Conservation (phyloP, 257 asterid genomes). For the Nicotiana otophora region DNA sequence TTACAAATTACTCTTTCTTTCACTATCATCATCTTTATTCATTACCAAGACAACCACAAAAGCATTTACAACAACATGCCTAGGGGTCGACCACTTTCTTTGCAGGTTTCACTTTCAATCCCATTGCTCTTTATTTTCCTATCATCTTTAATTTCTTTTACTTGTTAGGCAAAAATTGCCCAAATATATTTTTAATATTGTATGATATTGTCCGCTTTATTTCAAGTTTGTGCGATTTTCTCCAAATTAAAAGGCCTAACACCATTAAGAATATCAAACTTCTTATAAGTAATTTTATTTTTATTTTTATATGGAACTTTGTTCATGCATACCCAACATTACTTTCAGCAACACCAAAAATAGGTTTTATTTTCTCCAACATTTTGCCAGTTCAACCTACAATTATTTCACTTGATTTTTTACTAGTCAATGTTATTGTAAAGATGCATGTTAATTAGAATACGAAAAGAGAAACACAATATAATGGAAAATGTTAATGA, state of each 20-base stretch:
- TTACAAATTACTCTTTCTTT: conserved; percentile 22
- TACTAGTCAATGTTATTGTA: neutral
- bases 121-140: neutral
- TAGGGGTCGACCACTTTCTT: conserved; percentile 70
- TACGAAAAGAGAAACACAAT: neutral
- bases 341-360: neutral
- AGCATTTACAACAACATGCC: conserved; percentile 36
- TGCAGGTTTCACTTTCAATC: conserved; percentile 48
- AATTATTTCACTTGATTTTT: neutral
- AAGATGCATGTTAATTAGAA: neutral
- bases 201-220: too few species aligned
- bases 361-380: neutral
- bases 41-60: conserved; percentile 8
- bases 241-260: too few species aligned
- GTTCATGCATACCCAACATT: neutral
- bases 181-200: too few species aligned
- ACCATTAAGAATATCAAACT: too few species aligned
- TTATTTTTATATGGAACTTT: too few species aligned
- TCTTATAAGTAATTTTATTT: too few species aligned
- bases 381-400: neutral
- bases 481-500: neutral
- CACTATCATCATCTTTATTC: conserved; percentile 13
- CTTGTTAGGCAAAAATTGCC: too few species aligned
- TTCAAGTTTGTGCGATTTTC: accelerated
- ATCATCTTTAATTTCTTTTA: neutral